These are phyloP conservation scores for Penicillium goetzii DNA, from an alignment of 495 filamentous ascomycete species.

Conservation along the genomic window DNA sequence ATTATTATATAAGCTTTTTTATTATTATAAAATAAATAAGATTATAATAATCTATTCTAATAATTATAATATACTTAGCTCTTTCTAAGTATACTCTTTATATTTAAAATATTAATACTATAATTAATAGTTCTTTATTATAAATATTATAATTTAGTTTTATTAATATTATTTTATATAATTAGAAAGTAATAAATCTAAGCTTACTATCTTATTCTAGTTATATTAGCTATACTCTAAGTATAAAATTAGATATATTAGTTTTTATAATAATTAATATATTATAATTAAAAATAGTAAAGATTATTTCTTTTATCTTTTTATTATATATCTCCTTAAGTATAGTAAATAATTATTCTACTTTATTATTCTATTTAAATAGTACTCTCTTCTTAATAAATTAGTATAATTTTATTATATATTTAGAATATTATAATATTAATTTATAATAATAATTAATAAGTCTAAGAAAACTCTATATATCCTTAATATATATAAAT, in stretches of 20 bases:
- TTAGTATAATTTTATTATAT: background rate
- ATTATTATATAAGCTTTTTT: slow-evolving; percentile 1
- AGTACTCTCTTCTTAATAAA: slow-evolving; percentile 6
- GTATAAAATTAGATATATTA: background rate
- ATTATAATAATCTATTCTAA: slow-evolving; percentile 8
- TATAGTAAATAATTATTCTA: background rate
- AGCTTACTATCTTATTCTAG: slow-evolving; percentile 3
- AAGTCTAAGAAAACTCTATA: background rate
- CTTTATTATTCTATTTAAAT: slow-evolving; percentile 1
- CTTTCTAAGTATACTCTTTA: slow-evolving; percentile 7
- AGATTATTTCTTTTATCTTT: background rate
- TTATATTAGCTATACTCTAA: slow-evolving; percentile 5
- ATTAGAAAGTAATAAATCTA: slow-evolving; percentile 8
- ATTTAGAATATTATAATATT: background rate
- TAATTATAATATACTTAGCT: slow-evolving; percentile 2
- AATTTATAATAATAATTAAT: background rate
- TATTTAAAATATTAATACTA: slow-evolving; percentile 7
- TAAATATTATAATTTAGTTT: slow-evolving; percentile 4
- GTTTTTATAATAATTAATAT: slow-evolving; percentile 6
- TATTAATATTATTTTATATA: background rate
- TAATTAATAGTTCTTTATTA: slow-evolving; percentile 11
- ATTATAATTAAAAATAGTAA: background rate
- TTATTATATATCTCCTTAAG: slow-evolving; percentile 11
- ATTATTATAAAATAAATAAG: background rate
- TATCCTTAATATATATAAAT: background rate